phyloP scores from a whole-genome alignment of 2,329 filamentous ascomycete species.

The Colletotrichum sp. region DNA sequence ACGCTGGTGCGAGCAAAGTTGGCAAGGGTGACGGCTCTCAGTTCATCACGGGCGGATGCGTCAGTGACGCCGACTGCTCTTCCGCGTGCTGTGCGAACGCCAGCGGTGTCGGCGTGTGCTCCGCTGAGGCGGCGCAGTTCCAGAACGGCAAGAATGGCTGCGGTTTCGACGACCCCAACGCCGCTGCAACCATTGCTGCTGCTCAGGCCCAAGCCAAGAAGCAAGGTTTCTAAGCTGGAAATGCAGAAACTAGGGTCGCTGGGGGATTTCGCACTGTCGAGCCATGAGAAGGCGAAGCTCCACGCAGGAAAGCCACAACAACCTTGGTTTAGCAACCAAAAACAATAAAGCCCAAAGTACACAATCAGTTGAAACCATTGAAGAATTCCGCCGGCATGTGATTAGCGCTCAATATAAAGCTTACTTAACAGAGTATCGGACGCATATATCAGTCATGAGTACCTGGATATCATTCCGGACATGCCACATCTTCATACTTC shows the following conservation, averaged over 20 bases:
- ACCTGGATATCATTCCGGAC: not conserved
- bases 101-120: slow-evolving; percentile 31
- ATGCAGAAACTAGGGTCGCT: not conserved
- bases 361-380: not conserved
- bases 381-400: not conserved
- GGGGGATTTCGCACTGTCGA: not conserved
- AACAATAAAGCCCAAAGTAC: not conserved
- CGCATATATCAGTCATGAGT: not conserved
- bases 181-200: slow-evolving; percentile 13
- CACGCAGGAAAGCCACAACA: not conserved
- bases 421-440: not conserved
- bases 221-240: slow-evolving; percentile 19
- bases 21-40: slow-evolving; percentile 24
- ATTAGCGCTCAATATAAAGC: not conserved
- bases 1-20: slow-evolving; percentile 20
- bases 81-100: slow-evolving; percentile 32
- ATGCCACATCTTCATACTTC: not conserved
- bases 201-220: slow-evolving; percentile 13
- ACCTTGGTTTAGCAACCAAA: not conserved
- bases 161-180: slow-evolving; percentile 30
- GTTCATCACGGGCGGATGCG: slow-evolving; percentile 35
- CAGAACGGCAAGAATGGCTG: slow-evolving; percentile 37
- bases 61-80: slow-evolving; percentile 31
- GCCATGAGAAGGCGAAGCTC: not conserved
- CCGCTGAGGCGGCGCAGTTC: slow-evolving; percentile 30